A percentile compares a stretch with the other conserved stretches of the same genome.
phyloP scores from a whole-genome alignment of 805 yeast species.

The Priceomyces melissophilus region DNA sequence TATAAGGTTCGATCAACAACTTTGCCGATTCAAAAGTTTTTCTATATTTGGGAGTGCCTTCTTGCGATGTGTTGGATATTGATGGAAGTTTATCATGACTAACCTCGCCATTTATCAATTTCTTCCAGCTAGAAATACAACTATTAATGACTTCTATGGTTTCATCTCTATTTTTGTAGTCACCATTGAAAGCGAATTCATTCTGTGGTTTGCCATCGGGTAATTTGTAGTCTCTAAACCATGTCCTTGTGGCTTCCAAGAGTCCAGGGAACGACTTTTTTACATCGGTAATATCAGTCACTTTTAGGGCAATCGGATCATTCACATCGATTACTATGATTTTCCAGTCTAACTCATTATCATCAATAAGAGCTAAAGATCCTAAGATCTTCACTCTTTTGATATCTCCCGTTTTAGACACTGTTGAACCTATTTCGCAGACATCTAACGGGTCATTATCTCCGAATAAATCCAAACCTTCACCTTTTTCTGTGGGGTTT shows the following conservation, averaged over 20 bases:
- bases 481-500: slow-evolving; percentile 62
- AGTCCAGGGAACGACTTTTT: slow-evolving; percentile 88
- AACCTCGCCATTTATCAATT: slow-evolving; percentile 61
- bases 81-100: slow-evolving; percentile 26
- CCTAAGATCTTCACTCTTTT: slow-evolving; percentile 91
- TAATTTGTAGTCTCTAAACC: slow-evolving; percentile 97
- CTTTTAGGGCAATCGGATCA: slow-evolving; percentile 85
- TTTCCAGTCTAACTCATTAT: slow-evolving; percentile 90
- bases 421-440: slow-evolving; percentile 79
- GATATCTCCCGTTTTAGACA: slow-evolving; percentile 67
- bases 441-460: slow-evolving; percentile 55
- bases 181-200: slow-evolving; percentile 95
- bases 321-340: slow-evolving; percentile 77
- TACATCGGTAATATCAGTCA: slow-evolving; percentile 89
- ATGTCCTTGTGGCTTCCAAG: slow-evolving; percentile 89
- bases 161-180: slow-evolving; percentile 80
- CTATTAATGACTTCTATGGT: slow-evolving; percentile 82
- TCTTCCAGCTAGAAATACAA: slow-evolving; percentile 82
- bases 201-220: slow-evolving; percentile 98
- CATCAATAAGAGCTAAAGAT: slow-evolving; percentile 90
- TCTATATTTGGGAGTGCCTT: slow-evolving; percentile 24
- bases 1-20: slow-evolving; percentile 14
- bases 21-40: slow-evolving; percentile 13
- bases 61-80: slow-evolving; percentile 37
- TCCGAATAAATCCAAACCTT: slow-evolving; percentile 42